A percentile compares a stretch with the other conserved stretches of the same genome.
Evolutionary conservation across 2,329 filamentous ascomycete genomes (phyloP).

Genomic region (Ophiocordyceps camponoti-floridani): DNA sequence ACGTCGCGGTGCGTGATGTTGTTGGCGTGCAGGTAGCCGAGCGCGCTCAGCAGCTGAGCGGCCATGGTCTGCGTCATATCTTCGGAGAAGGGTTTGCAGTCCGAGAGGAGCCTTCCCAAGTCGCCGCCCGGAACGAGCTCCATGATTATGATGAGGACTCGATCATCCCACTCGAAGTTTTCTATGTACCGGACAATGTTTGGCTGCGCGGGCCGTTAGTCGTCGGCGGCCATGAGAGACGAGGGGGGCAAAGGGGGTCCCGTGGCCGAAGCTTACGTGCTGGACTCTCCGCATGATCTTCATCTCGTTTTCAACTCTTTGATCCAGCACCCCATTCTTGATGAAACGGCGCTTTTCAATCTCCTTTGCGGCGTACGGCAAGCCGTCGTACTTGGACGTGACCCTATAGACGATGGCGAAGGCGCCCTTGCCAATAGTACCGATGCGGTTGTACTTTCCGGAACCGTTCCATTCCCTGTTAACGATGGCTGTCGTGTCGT

Average conservation of each 20-base stretch:
- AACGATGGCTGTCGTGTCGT: constrained; percentile 11
- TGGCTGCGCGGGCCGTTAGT: constrained; percentile 25
- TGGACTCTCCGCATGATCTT: constrained; percentile 76
- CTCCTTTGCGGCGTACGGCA: constrained; percentile 81
- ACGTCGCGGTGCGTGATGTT: constrained; percentile 97
- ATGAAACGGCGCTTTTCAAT: constrained; percentile 85
- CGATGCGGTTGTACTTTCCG: constrained; percentile 65
- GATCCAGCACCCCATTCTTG: constrained; percentile 77
- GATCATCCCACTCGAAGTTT: constrained; percentile 62
- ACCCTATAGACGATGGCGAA: constrained; percentile 90
- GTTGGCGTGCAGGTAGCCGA: constrained; percentile 71
- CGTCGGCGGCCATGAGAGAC: not conserved
- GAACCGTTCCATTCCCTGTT: constrained; percentile 67
- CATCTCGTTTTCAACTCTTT: constrained; percentile 94
- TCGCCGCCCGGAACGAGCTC: constrained; percentile 76
- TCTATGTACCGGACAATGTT: constrained; percentile 90
- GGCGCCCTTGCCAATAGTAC: constrained; percentile 74
- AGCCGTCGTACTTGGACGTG: constrained; percentile 68
- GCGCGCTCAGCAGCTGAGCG: constrained; percentile 57
- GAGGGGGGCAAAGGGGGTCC: not conserved
- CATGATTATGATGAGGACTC: constrained; percentile 95
- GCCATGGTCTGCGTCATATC: constrained; percentile 52
- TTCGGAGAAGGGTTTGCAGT: constrained; percentile 47
- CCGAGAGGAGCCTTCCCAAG: constrained; percentile 52
- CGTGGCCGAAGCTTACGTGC: constrained; percentile 43